Conservation (phyloP, 2,329 filamentous ascomycete genomes). For the Beauveria sp. region DNA sequence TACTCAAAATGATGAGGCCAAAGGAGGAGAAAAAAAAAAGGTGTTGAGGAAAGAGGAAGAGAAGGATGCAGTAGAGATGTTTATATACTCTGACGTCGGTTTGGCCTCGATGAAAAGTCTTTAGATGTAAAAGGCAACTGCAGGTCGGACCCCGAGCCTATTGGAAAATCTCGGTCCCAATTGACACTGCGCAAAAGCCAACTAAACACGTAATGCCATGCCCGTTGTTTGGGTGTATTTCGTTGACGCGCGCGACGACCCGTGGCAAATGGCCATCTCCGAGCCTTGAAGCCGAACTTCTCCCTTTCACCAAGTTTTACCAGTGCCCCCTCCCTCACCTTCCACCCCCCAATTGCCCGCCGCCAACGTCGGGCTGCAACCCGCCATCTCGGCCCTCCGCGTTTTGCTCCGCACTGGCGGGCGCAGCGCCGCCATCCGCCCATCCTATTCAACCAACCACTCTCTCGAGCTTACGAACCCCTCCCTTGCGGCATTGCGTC, state of each 20-base stretch:
- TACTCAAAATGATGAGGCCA: too few species aligned
- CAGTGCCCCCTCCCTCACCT: background rate
- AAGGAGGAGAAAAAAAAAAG: too few species aligned
- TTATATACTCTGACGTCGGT: too few species aligned
- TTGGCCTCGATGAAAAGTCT: too few species aligned
- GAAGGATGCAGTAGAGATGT: too few species aligned
- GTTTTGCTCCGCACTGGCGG: background rate
- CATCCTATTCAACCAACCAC: background rate
- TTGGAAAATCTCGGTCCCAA: too few species aligned
- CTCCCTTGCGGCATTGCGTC: background rate
- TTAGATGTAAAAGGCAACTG: too few species aligned
- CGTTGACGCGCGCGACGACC: background rate
- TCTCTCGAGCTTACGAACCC: background rate
- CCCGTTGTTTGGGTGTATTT: background rate
- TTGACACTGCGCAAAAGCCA: too few species aligned
- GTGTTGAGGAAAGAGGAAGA: too few species aligned
- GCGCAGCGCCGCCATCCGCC: background rate
- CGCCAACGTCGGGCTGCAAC: background rate
- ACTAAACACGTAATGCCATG: too few species aligned
- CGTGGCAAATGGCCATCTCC: background rate
- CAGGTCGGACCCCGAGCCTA: too few species aligned
- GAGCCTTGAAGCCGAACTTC: background rate
- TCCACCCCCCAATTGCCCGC: too few species aligned
- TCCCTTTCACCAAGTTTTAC: background rate
- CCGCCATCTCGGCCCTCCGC: conserved; percentile 3